Evolutionary conservation across 139 green algal species (phyloP).

Genomic region (Chlamydomonas incerta): DNA sequence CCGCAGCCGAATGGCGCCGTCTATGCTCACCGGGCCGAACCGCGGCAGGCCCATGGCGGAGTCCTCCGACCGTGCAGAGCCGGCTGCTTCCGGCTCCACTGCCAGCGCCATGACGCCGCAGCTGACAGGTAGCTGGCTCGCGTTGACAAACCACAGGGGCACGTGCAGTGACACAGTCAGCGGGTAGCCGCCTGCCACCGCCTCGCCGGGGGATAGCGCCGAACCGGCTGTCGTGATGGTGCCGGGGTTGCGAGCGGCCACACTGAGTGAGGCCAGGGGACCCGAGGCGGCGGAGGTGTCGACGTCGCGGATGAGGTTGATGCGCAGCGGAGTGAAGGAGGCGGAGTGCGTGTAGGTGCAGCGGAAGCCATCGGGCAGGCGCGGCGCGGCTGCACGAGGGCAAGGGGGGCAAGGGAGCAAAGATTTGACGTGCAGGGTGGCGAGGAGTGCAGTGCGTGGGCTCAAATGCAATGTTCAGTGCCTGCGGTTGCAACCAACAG

Average conservation of each 20-base stretch:
- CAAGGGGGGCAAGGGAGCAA: no score
- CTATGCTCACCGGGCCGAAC: no score
- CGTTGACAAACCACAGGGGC: constrained; percentile 84
- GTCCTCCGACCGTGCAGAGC: not conserved
- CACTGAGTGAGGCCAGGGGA: not conserved
- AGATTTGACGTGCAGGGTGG: no score
- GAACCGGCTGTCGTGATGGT: not conserved
- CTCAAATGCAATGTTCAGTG: no score
- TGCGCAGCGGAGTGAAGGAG: constrained; percentile 51
- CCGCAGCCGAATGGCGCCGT: no score
- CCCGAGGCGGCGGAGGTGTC: constrained; percentile 43
- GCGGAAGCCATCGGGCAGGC: constrained; percentile 75
- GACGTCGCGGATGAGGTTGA: constrained; percentile 68
- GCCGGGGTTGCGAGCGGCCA: not conserved
- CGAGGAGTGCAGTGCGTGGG: no score
- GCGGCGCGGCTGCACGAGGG: not conserved
- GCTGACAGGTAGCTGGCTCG: constrained; percentile 72
- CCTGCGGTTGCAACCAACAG: no score
- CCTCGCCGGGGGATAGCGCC: constrained; percentile 4
- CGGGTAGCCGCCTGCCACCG: constrained; percentile 67
- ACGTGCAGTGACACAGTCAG: constrained; percentile 72
- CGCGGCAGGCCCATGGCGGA: not conserved
- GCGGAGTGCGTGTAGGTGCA: constrained; percentile 62
- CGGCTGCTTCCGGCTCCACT: not conserved
- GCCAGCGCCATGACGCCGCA: constrained; percentile 61